phyloP scores from a whole-genome alignment of 495 filamentous ascomycete species.

The Pseudevernia furfuracea region DNA sequence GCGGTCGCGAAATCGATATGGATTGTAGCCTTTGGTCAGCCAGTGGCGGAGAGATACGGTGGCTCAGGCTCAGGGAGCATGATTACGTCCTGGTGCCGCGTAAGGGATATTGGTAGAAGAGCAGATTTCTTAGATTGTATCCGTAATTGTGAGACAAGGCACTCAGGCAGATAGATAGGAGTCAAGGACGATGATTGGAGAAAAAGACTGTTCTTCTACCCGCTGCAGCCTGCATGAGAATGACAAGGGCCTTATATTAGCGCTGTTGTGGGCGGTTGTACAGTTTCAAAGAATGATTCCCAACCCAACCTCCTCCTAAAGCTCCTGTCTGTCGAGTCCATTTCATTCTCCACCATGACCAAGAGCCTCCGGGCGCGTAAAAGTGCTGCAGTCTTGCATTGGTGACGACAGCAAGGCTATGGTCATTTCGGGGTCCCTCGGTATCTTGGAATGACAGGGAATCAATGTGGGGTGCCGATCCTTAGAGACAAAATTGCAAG shows the following conservation, averaged over 20 bases:
- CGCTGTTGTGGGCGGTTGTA: neutral
- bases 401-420: neutral
- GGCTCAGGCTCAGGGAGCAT: constrained; percentile 2
- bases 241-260: neutral
- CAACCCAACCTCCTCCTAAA: neutral
- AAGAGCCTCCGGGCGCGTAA: neutral
- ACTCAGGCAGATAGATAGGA: neutral
- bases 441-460: neutral
- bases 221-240: no score
- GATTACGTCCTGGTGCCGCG: neutral
- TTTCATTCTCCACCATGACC: neutral
- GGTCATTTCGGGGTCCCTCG: neutral
- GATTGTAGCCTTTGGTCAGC: neutral
- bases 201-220: neutral
- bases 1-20: neutral
- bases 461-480: neutral
- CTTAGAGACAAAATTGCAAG: neutral
- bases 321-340: neutral
- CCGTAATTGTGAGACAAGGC: no score
- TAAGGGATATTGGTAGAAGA: neutral
- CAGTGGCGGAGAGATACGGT: neutral
- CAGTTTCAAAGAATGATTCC: neutral
- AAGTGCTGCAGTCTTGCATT: neutral
- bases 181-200: neutral
- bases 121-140: neutral